Conservation (phyloP, 129 eudicot species). For the Escallonia herrerae region DNA sequence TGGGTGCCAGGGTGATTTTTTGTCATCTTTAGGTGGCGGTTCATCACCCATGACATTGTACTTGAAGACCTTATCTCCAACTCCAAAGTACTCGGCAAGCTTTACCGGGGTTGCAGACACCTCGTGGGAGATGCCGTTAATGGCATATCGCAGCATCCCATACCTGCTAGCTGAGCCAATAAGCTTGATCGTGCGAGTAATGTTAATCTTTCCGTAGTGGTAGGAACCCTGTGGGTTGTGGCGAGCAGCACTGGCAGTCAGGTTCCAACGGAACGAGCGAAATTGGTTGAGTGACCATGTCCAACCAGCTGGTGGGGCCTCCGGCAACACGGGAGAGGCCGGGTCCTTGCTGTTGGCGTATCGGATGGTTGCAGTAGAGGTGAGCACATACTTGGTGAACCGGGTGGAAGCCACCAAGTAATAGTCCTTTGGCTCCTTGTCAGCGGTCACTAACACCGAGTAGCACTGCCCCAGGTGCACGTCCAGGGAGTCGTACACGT, state of each 20-base stretch:
- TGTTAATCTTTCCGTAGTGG: constrained; percentile 84
- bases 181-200: constrained; percentile 84
- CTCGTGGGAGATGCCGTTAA: constrained; percentile 73
- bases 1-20: constrained; percentile 42
- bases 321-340: constrained; percentile 45
- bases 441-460: constrained; percentile 70
- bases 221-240: constrained; percentile 97
- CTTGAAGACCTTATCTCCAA: constrained; percentile 44
- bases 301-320: constrained; percentile 48
- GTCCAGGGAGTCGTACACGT: constrained; percentile 61
- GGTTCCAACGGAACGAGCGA: constrained; percentile 83
- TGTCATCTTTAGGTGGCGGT: constrained; percentile 29
- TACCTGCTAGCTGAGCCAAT: constrained; percentile 35
- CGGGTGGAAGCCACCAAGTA: constrained; percentile 68
- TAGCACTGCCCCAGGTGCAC: constrained; percentile 82
- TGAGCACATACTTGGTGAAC: constrained; percentile 41
- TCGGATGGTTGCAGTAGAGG: constrained; percentile 46
- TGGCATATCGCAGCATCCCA: constrained; percentile 68
- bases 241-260: constrained; percentile 96
- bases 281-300: constrained; percentile 88
- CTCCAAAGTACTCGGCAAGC: constrained; percentile 59
- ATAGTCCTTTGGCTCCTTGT: constrained; percentile 67
- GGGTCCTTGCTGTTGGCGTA: constrained; percentile 36
- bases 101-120: constrained; percentile 64
- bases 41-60: constrained; percentile 49